Conservation (phyloP, 805 yeast species). For the Saturnispora dispora region DNA sequence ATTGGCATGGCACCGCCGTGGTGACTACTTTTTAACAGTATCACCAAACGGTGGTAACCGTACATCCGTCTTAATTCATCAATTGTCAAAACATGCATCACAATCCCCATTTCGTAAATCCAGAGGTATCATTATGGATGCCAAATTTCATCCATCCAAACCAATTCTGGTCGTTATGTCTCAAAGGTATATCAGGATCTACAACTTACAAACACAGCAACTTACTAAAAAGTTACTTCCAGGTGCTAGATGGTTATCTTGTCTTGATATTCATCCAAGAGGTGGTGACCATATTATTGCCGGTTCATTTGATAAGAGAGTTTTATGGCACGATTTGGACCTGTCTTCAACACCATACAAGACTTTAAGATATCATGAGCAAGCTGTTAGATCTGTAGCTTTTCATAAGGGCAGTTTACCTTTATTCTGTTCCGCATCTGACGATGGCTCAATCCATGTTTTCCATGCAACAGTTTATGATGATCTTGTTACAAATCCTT, state of each 20-base stretch:
- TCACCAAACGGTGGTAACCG: slow-evolving; percentile 82
- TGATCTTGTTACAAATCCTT: slow-evolving; percentile 88
- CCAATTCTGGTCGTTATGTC: slow-evolving; percentile 92
- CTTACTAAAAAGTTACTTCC: slow-evolving; percentile 80
- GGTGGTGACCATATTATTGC: slow-evolving; percentile 88
- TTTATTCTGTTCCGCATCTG: slow-evolving; percentile 87
- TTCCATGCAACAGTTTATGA: slow-evolving; percentile 97
- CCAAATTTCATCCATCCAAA: slow-evolving; percentile 92
- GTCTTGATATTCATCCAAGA: slow-evolving; percentile 88
- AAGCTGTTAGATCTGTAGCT: slow-evolving; percentile 81
- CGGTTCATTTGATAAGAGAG: slow-evolving; percentile 88
- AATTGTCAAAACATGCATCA: slow-evolving; percentile 84
- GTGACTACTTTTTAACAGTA: slow-evolving; percentile 94
- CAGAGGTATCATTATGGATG: slow-evolving; percentile 91
- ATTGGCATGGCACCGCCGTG: slow-evolving; percentile 92
- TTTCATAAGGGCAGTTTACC: slow-evolving; percentile 86
- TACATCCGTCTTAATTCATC: slow-evolving; percentile 87
- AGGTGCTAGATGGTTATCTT: slow-evolving; percentile 91
- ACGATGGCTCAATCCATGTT: slow-evolving; percentile 86
- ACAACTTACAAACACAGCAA: slow-evolving; percentile 81
- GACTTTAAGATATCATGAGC: slow-evolving; percentile 88
- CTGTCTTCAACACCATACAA: slow-evolving; percentile 84
- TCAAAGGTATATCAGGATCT: slow-evolving; percentile 84
- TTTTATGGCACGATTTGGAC: slow-evolving; percentile 96
- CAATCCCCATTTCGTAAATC: slow-evolving; percentile 93